Evolutionary conservation across 179 eudicot genomes (phyloP).

Genomic region (Spergularia azorica): DNA sequence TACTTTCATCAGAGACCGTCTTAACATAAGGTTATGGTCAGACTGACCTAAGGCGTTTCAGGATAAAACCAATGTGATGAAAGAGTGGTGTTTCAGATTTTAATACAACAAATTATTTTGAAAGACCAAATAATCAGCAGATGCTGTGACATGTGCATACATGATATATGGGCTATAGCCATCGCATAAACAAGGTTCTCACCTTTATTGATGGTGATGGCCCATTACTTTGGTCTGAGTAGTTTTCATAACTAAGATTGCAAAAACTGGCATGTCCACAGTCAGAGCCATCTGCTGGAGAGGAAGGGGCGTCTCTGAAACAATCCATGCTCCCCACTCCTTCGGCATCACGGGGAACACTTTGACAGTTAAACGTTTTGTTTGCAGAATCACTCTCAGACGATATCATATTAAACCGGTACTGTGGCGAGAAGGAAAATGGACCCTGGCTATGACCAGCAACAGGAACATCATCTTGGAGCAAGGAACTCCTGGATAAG

Average conservation of each 20-base stretch:
- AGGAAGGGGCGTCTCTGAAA: slow-evolving; percentile 34
- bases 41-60: no score
- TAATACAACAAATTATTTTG: no score
- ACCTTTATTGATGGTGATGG: slow-evolving; percentile 39
- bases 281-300: slow-evolving; percentile 30
- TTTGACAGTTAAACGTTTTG: slow-evolving; percentile 28
- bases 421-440: slow-evolving; percentile 33
- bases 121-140: no score
- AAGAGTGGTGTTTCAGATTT: no score
- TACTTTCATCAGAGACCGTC: no score
- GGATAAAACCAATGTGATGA: no score
- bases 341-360: slow-evolving; percentile 27
- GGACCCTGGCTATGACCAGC: slow-evolving; percentile 26
- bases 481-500: slow-evolving; percentile 56
- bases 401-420: slow-evolving; percentile 30
- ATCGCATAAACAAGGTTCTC: slow-evolving; percentile 28
- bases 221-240: slow-evolving; percentile 27
- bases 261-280: slow-evolving; percentile 24
- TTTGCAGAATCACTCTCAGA: slow-evolving; percentile 31
- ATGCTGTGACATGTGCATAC: no score
- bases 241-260: slow-evolving; percentile 17
- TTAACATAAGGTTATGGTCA: no score
- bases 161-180: no score
- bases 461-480: slow-evolving; percentile 42
- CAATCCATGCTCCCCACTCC: slow-evolving; percentile 34